Conservation (phyloP, 1,284 basidiomycete genomes). For the Marasmius oreades region DNA sequence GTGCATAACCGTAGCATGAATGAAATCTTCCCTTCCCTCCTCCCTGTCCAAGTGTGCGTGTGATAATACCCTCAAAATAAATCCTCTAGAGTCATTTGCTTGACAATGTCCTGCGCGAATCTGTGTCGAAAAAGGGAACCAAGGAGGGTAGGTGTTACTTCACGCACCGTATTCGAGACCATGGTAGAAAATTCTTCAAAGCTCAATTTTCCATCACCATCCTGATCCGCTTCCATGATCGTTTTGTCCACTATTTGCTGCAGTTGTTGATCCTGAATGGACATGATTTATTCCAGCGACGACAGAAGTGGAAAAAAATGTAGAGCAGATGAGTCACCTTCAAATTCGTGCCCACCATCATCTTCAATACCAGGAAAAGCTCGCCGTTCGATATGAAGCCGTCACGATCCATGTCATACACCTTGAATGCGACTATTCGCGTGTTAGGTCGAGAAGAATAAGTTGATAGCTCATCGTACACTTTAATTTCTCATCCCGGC, state of each 20-base stretch:
- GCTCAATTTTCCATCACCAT: constrained; percentile 95
- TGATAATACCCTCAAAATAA: constrained; percentile 54
- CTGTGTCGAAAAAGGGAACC: constrained; percentile 2
- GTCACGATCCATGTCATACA: constrained; percentile 98
- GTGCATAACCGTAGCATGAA: too few relatives aligned
- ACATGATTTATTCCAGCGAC: not conserved
- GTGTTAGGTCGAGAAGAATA: not conserved
- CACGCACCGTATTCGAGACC: constrained; percentile 89
- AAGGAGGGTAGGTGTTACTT: not conserved
- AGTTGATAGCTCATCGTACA: constrained; percentile 46
- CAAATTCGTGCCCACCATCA: constrained; percentile 99
- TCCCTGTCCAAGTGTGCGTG: not conserved
- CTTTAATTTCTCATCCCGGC: constrained; percentile 92
- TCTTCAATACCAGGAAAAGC: constrained; percentile 96
- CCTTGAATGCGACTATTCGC: constrained; percentile 84
- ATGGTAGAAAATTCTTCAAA: constrained; percentile 97
- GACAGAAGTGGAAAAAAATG: not conserved
- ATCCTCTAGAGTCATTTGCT: constrained; percentile 98
- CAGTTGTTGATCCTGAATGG: constrained; percentile 85
- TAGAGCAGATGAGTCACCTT: constrained; percentile 55
- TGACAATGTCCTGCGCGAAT: constrained; percentile 77
- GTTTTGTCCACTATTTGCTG: constrained; percentile 99
- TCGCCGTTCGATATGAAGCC: constrained; percentile 99
- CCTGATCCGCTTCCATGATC: constrained; percentile 99
- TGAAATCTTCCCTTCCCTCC: not conserved